Percentiles rank a stretch among this genome's conserved stretches.
phyloP scores from a whole-genome alignment of 2,329 filamentous ascomycete genomes.

The Tolypocladium nubicola region DNA sequence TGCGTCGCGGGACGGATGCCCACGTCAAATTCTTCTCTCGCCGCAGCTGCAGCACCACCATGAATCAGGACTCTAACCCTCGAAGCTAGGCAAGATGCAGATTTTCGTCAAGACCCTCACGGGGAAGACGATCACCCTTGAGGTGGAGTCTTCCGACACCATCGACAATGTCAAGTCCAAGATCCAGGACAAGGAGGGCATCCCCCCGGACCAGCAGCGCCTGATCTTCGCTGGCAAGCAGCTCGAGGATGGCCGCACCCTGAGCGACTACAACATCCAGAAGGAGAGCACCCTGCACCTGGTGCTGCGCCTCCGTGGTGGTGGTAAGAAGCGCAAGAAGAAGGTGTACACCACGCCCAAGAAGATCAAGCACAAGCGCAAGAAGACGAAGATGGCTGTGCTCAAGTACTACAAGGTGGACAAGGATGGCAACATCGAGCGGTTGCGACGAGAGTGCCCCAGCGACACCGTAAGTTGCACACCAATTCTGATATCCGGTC shows the following conservation, averaged over 20 bases:
- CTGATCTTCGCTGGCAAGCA: conserved; percentile 99
- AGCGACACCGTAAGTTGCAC: conserved; percentile 62
- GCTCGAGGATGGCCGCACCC: conserved; percentile 97
- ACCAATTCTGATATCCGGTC: no score
- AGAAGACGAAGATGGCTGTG: conserved; percentile 99
- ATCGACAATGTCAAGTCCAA: conserved; percentile 99
- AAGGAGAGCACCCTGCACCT: conserved; percentile 99
- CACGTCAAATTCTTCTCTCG: background rate
- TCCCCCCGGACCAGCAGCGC: conserved; percentile 97
- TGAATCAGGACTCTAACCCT: conserved; percentile 25
- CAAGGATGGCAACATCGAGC: conserved; percentile 99
- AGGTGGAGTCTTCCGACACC: conserved; percentile 99
- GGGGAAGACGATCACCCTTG: conserved; percentile 99
- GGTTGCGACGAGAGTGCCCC: conserved; percentile 95
- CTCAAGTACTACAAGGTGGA: conserved; percentile 99
- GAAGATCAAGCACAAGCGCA: conserved; percentile 99
- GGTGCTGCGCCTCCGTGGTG: conserved; percentile 95
- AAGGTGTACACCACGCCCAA: conserved; percentile 99
- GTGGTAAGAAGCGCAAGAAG: conserved; percentile 99
- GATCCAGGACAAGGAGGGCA: conserved; percentile 98
- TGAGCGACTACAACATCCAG: conserved; percentile 99
- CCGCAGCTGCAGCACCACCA: background rate
- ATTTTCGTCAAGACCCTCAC: conserved; percentile 81
- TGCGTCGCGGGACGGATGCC: background rate
- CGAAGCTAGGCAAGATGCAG: conserved; percentile 56